Base-by-base conservation (phyloP, 306 rosid species). In the Lagenaria siceraria region DNA sequence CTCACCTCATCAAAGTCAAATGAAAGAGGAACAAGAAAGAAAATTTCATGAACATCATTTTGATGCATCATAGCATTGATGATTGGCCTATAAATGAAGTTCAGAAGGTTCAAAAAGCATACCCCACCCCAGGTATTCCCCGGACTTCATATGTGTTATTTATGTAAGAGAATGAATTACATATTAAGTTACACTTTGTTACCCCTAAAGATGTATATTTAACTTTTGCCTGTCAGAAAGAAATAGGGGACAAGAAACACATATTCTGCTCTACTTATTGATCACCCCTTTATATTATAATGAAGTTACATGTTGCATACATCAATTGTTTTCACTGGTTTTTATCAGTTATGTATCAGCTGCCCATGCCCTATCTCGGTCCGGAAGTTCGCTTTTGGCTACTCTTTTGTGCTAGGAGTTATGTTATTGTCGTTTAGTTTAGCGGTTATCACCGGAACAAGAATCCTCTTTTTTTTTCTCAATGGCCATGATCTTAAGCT, bases 1-100 rank as follows among this genome's bases (percentile, higher is more conserved):
- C 86, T 89, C 93, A 19, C 87, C 82, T 55, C 95, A 91, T 62
- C 86, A 87, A 81, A 92, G 79, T 75, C 89, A 90, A 82, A 76
- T 79, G 51, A 75, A 75, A 36, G 52, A 35, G 27, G 78, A 75
- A 75, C 14, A 71, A 46, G 22, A 3, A 25, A 25, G 40, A 46
- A 14, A 71, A 46, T 24, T 48, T 71, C 58, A 40, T 43, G 35
- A 13, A 33, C 74, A 63, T 31, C 43, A 27, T 61, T 27, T 61
- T 18, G 71, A 25, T 17, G 71, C 14, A 22, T 42, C 75, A 21
- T 68, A 24, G 33, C 21, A 46, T 71, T 70, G 54, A 43, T 25
- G 22, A 71, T 7, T 64, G 58, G 14, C 24, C 22, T 6, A 46
- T 71, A 71, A 48, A 71, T 71, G 33, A 68, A 68, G 54, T 66